Conservation (phyloP, 257 asterid species). For the Primulina huaijiensis region DNA sequence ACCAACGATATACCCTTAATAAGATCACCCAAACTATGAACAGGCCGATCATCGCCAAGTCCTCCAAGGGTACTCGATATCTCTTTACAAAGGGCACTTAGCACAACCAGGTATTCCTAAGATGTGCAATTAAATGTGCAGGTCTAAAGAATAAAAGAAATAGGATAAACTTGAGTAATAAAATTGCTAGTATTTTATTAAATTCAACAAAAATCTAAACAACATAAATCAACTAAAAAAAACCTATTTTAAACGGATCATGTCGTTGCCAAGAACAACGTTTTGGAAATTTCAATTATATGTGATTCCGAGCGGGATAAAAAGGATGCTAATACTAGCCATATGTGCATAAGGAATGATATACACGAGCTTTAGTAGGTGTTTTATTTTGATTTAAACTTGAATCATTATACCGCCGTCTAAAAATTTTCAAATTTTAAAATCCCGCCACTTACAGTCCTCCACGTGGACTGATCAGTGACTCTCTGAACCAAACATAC, state of each 20-base stretch:
- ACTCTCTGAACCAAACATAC: too few relatives aligned
- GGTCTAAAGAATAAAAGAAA: slow-evolving; percentile 26
- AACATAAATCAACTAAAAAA: too few relatives aligned
- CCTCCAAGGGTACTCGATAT: slow-evolving; percentile 58
- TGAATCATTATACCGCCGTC: too few relatives aligned
- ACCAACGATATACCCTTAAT: slow-evolving; percentile 58
- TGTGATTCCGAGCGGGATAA: too few relatives aligned
- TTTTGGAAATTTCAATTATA: too few relatives aligned
- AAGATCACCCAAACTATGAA: slow-evolving; percentile 88
- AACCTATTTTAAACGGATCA: background rate
- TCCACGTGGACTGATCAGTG: too few relatives aligned
- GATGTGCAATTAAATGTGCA: slow-evolving; percentile 26
- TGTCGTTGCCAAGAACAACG: background rate
- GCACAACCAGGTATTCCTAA: slow-evolving; percentile 99
- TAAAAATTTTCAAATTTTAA: too few relatives aligned
- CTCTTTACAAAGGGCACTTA: slow-evolving; percentile 88
- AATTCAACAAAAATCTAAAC: background rate
- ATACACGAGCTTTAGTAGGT: too few relatives aligned
- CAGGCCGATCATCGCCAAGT: slow-evolving; percentile 91
- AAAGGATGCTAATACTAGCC: too few relatives aligned
- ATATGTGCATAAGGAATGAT: too few relatives aligned
- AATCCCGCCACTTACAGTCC: too few relatives aligned
- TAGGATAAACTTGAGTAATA: slow-evolving; percentile 18
- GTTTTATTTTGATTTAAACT: too few relatives aligned
- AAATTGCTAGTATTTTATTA: slow-evolving; percentile 1